Evolutionary conservation across 2,329 filamentous ascomycete species (phyloP).

Genomic region (Aspergillus brunneoviolaceus): DNA sequence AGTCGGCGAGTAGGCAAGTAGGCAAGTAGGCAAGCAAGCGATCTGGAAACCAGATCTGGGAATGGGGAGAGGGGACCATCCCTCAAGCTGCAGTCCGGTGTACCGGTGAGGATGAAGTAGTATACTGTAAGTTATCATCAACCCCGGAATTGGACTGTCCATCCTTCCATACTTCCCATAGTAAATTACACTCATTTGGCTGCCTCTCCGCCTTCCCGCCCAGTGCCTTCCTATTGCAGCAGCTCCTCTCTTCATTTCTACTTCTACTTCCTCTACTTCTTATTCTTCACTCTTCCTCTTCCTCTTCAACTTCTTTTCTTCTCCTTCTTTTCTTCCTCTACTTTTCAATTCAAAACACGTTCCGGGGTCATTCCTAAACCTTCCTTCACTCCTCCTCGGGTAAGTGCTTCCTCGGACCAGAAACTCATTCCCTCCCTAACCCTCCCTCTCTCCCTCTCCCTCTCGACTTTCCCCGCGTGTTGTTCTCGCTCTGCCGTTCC

Average conservation of each 20-base stretch:
- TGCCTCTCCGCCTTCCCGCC: neutral
- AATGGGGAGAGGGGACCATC: neutral
- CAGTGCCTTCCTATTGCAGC: neutral
- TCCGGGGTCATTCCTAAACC: neutral
- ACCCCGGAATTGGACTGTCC: neutral
- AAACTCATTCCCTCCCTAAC: too few species aligned
- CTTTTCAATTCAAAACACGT: neutral
- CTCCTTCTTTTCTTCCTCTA: neutral
- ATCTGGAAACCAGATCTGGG: neutral
- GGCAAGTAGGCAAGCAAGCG: neutral
- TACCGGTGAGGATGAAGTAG: constrained; percentile 14
- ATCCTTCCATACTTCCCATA: too few species aligned
- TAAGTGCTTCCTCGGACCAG: neutral
- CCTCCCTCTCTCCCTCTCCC: too few species aligned
- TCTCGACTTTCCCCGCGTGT: neutral
- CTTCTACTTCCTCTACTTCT: neutral
- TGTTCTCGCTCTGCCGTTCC: constrained; percentile 18
- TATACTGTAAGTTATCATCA: neutral
- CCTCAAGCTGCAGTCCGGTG: constrained; percentile 16
- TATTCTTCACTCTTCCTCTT: neutral
- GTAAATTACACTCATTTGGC: neutral
- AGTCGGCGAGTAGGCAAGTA: neutral
- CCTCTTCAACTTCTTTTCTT: neutral
- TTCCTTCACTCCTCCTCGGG: neutral
- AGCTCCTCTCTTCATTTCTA: neutral